Evolutionary conservation across 1,284 basidiomycete genomes (phyloP), one percentile per base, ranked within the genome.

Genomic region (Lentinula novae-zelandiae): DNA sequence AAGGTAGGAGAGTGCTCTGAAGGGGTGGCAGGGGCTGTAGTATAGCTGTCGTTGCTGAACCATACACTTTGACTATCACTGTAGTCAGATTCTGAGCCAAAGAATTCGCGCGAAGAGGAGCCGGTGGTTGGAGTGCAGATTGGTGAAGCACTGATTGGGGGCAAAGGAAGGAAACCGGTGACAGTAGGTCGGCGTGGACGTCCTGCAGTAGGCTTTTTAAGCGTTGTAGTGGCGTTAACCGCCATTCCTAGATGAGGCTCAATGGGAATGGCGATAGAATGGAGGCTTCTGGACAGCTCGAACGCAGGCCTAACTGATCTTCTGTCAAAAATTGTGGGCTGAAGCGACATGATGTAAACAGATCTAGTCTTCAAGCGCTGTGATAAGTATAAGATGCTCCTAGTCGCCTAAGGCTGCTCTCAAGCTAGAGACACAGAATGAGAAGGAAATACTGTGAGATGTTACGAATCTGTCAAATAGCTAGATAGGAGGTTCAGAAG

Each of bases 81-180:
- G 44, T 39, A 51, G 51, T 55, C 53, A 10, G 58, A 61, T 44
- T 52, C 49, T 27, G 58, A 48, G 50, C 50, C 56, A 48, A 63
- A 46, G 44, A 46, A 56, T 39, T 61, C 56, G 13, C 59, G 64
- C 13, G 67, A 65, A 36, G 73, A 71, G 33, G 72, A 66, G 44
- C 74, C 75, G 5, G 74, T 63, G 5, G 74, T 76, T 15, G 83
- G 82, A 2, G 83, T 82, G 68, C 77, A 77, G 58, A 81, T 68
- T n/a, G 85, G 84, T 3, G 84, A 86, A 39, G 83, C 82, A 60
- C 77, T 75, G 64, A 85, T 86, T 54, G 83, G 78, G 22, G 84
- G 80, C 58, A 85, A 75, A 49, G 83, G 82, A 22, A 78, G 69
- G 67, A 84, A 84, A 44, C 75, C 73, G 63, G 69, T 72, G 64